A percentile compares a stretch with the other conserved stretches of the same genome.
These are phyloP conservation scores for Alternaria triticina DNA, from an alignment of 2,329 filamentous ascomycete genomes.

Conservation along the genomic window DNA sequence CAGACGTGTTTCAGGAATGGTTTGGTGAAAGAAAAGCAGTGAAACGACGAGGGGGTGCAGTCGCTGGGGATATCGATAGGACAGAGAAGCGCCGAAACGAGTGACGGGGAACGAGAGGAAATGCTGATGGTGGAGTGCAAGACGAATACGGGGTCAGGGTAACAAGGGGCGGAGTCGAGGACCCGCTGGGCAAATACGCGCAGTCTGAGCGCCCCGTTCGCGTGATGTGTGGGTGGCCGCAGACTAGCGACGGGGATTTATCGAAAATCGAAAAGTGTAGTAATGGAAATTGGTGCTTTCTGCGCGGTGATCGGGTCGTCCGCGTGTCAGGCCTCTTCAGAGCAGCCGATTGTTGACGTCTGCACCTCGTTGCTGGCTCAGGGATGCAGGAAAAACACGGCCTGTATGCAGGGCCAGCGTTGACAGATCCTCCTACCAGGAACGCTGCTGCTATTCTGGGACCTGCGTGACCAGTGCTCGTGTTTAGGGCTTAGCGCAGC, in stretches of 20 bases:
- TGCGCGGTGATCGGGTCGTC: not conserved
- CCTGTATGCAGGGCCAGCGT: slow-evolving; percentile 6
- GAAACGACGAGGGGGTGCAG: slow-evolving; percentile 7
- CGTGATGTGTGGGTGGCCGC: slow-evolving; percentile 12
- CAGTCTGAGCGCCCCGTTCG: slow-evolving; percentile 21
- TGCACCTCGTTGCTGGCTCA: slow-evolving; percentile 5
- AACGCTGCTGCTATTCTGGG: slow-evolving; percentile 13
- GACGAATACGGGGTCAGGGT: slow-evolving; percentile 20
- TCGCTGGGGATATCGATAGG: slow-evolving; percentile 19
- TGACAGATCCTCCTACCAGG: slow-evolving; percentile 4
- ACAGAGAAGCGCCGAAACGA: slow-evolving; percentile 38
- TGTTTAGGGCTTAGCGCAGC: not conserved
- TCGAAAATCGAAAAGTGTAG: not conserved
- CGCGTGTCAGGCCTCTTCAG: not conserved
- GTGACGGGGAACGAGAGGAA: slow-evolving; percentile 38
- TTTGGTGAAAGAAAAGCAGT: slow-evolving; percentile 17
- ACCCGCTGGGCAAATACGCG: slow-evolving; percentile 22
- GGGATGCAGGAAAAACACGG: slow-evolving; percentile 7
- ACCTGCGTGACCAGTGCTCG: slow-evolving; percentile 7
- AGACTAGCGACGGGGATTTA: slow-evolving; percentile 31
- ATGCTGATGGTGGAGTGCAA: slow-evolving; percentile 29
- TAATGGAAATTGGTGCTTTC: not conserved
- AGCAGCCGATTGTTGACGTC: slow-evolving; percentile 2
- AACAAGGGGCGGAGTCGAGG: slow-evolving; percentile 31
- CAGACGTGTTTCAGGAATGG: slow-evolving; percentile 2